Evolutionary conservation across 257 asterid species (phyloP).

Genomic region (Nicotiana undulata): DNA sequence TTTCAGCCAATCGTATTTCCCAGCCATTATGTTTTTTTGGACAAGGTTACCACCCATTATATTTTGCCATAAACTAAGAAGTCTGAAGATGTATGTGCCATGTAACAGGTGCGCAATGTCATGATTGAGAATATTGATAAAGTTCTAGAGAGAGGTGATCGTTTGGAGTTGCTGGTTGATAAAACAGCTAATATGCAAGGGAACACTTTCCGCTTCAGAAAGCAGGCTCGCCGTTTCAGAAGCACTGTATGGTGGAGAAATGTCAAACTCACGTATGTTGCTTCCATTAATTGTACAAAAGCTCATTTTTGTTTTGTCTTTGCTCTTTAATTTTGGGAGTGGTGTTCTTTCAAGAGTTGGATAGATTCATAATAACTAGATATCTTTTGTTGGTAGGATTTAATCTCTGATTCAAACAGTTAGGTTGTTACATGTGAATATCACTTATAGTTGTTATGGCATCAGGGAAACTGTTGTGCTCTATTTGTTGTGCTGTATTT

Average conservation of each 20-base stretch:
- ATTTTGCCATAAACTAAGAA: not conserved
- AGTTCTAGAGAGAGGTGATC: constrained; percentile 96
- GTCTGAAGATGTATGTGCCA: not conserved
- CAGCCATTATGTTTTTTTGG: not conserved
- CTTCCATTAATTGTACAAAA: constrained; percentile 1
- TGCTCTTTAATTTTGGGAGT: not conserved
- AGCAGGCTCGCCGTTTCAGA: constrained; percentile 93
- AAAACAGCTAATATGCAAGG: constrained; percentile 93
- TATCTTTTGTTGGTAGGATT: not conserved
- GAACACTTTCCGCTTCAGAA: constrained; percentile 89
- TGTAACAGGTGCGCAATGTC: constrained; percentile 76
- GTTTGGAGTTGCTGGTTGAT: constrained; percentile 91
- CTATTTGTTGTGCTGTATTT: not conserved
- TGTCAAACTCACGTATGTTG: constrained; percentile 84
- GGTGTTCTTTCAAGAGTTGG: not conserved
- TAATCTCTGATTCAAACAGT: not conserved
- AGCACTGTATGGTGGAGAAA: constrained; percentile 97
- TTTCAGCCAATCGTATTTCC: not conserved
- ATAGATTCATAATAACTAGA: not conserved
- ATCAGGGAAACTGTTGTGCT: not conserved
- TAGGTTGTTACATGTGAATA: not conserved
- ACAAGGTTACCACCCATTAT: too few relatives aligned
- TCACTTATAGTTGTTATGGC: not conserved
- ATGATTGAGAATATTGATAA: constrained; percentile 97
- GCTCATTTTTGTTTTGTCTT: not conserved